Base-by-base conservation (phyloP, 768 basidiomycete genomes). In the Calvatia gigantea region DNA sequence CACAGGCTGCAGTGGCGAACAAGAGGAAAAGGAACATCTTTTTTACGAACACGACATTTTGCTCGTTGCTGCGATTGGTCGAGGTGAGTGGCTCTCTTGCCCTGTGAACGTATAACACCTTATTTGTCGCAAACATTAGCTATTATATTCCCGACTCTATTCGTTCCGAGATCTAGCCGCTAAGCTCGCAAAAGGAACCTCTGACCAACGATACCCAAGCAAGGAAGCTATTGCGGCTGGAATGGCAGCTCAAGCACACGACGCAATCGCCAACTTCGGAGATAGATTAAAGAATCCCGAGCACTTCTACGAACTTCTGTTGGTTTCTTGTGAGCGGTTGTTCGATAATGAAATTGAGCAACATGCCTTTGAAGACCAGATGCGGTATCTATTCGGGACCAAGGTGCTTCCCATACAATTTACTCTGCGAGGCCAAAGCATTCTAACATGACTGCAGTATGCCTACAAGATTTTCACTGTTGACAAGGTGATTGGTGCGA, bases 331-430 rank as follows among this genome's bases (percentile, higher is more conserved):
- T 66, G 97, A 99, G 68, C 81, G 86, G 57, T 69, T 98, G 42
- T 97, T 98, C 61, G 95, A 95, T 65, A 90, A 89, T 60, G 92
- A 97, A 67, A 77, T 98, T 21, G 97, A 99, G 63, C 87, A 87
- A 60, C 73, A 76, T 39, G 80, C 76, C 3, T 98, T 95, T 66
- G 96, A 98, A 70, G 97, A 99, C 61, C 89, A 89, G 62, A 81
- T 96, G 76, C 79, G 96, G 39, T 80, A 79, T 53, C 86, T 94
- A 77, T 95, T 93, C 69, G 90, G 91, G n/a, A 78, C 85, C 41
- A 83, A 84, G 76, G 94, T 88, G 27, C 58, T 52, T 43, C 11
- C 0, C 52, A 7, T 46, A 12, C 27, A 4, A 25, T n/a, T 8
- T 19, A 17, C 27, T 49, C 14, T 15, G 21, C 7, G 14, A 31